phyloP scores from a whole-genome alignment of 1,139 yeast genomes.

The Hansenula anomala region DNA sequence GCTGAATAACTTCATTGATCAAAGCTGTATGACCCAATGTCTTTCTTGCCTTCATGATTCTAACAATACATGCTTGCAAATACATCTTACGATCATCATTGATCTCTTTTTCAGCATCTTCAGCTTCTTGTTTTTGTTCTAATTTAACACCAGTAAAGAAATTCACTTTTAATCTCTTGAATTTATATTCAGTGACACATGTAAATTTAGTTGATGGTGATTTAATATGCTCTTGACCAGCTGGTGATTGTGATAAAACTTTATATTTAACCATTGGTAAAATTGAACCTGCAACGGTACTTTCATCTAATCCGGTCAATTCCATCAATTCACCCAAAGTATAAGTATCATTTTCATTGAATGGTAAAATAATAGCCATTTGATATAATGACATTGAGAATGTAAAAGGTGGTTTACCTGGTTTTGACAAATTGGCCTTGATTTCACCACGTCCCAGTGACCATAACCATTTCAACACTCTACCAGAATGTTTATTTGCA shows the following conservation, averaged over 20 bases:
- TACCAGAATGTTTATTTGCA: constrained; percentile 72
- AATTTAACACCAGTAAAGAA: constrained; percentile 78
- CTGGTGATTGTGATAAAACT: constrained; percentile 61
- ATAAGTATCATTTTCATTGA: constrained; percentile 58
- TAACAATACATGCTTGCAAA: constrained; percentile 88
- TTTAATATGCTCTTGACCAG: constrained; percentile 43
- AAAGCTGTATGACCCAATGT: constrained; percentile 72
- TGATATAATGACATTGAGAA: constrained; percentile 85
- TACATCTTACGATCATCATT: constrained; percentile 83
- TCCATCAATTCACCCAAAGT: constrained; percentile 59
- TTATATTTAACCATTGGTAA: constrained; percentile 77
- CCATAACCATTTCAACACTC: constrained; percentile 96
- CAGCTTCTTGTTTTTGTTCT: constrained; percentile 69
- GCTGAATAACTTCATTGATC: constrained; percentile 85
- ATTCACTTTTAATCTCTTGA: constrained; percentile 80
- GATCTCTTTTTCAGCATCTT: constrained; percentile 79
- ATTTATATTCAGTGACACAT: constrained; percentile 76
- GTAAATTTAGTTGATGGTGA: constrained; percentile 60
- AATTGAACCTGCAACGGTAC: constrained; percentile 69
- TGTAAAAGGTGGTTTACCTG: constrained; percentile 77
- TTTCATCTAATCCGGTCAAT: constrained; percentile 62
- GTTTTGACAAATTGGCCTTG: constrained; percentile 79
- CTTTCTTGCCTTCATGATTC: constrained; percentile 94
- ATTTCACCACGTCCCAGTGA: constrained; percentile 90
- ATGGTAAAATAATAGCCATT: constrained; percentile 78